Evolutionary conservation across 164 flowering plant species (phyloP).

Genomic region (Vitis vinifera): ASM3070453v1 NC_081808.1:22959501-22960000

Average conservation of each 20-base stretch:
- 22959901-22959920: conserved; percentile 82
- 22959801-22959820: background rate
- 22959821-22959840: no score
- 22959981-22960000: background rate
- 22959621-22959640: no score
- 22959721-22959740: background rate
- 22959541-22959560: no score
- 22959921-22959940: conserved; percentile 47
- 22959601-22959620: no score
- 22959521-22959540: no score
- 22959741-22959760: background rate
- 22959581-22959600: no score
- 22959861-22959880: conserved; percentile 57
- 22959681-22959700: no score
- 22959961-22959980: background rate
- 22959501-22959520: no score
- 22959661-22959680: no score
- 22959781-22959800: background rate
- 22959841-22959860: background rate
- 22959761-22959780: background rate
- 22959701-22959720: no score
- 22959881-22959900: conserved; percentile 79
- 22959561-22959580: no score
- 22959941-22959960: conserved; percentile 4
- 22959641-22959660: no score